These are phyloP conservation scores for Eucalyptus tenuipes DNA, from an alignment of 345 rosid genomes.

Conservation along the genomic window DNA sequence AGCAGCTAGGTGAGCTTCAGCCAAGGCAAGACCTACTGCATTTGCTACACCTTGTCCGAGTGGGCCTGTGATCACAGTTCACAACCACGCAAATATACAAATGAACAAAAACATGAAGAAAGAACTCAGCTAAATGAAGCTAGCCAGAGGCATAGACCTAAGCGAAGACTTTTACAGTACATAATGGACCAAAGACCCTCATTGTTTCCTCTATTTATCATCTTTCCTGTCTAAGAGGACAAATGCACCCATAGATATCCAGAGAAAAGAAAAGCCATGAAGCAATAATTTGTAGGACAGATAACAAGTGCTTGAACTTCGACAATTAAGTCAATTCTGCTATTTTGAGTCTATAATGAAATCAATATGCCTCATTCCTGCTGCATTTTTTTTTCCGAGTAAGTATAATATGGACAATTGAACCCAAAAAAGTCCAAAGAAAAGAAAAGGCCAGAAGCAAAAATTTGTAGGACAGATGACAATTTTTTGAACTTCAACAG, in stretches of 20 bases:
- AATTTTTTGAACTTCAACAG: background rate
- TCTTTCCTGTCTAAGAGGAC: background rate
- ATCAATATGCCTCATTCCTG: background rate
- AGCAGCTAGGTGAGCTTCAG: conserved; percentile 27
- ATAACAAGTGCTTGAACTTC: background rate
- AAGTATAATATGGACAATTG: background rate
- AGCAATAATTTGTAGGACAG: background rate
- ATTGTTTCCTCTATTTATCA: background rate
- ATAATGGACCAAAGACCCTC: background rate
- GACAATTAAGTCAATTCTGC: background rate
- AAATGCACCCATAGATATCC: background rate
- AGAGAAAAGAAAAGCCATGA: background rate
- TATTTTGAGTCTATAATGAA: background rate
- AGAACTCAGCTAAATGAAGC: background rate
- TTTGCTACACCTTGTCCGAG: conserved; percentile 32
- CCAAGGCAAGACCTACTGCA: conserved; percentile 27
- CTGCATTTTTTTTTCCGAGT: background rate
- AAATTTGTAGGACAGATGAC: background rate
- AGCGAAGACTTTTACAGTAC: background rate
- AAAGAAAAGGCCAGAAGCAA: background rate
- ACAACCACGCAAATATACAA: background rate
- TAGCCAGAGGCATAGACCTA: background rate
- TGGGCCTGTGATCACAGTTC: conserved; percentile 7
- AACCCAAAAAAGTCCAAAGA: background rate
- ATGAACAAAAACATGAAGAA: background rate